Base-by-base conservation (phyloP, 2,329 filamentous ascomycete genomes). In the Xylariaceae sp. region DNA sequence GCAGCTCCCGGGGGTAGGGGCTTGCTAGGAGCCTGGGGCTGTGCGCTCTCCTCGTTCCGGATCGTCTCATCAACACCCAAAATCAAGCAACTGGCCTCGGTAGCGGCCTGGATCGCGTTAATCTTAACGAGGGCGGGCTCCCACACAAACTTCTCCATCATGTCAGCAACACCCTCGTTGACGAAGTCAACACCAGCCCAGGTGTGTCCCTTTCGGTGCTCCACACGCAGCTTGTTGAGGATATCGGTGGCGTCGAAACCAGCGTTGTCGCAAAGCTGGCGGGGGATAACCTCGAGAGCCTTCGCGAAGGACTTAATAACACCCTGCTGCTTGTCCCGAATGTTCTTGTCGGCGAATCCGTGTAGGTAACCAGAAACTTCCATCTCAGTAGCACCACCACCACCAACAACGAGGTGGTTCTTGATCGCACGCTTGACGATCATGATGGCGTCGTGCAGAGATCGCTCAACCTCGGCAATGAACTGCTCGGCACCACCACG, bases 241-340 rank as follows among this genome's bases (percentile, higher is more conserved):
- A 99, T 97, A 72, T 99, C 94, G 55, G 94, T 99, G 30, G 94
- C 92, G 73, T 99, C 94, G 73, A 99, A 97, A 64, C 94, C 94
- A 58, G 94, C 94, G 72, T 99, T 99, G 80, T 99, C 94, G 80
- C 94, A 99, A 62, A 99, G 82, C 78, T 97, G 94, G 70, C 94
- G 88, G 18, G 94, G 94, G 68, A 99, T 95, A 62, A 97, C 88
- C 78, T 99, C 94, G 57, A 99, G 84, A 1, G 94, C 94, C 80
- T 96, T 97, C 68, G 94, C 94, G 68, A 97, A 97, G 4, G 91
- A 89, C 80, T 97, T 97, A 82, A 99, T 94, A 71, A 99, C 92
- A 58, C 90, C 85, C 78, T 99, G 94, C 75, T 97, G 93, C 82
- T 97, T 97, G 82, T 95, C 85, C 3, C 88, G 85, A 59, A 97